Evolutionary conservation across 345 rosid species (phyloP), one percentile per base, ranked within the genome.

Genomic region (Salix purpurea): DNA sequence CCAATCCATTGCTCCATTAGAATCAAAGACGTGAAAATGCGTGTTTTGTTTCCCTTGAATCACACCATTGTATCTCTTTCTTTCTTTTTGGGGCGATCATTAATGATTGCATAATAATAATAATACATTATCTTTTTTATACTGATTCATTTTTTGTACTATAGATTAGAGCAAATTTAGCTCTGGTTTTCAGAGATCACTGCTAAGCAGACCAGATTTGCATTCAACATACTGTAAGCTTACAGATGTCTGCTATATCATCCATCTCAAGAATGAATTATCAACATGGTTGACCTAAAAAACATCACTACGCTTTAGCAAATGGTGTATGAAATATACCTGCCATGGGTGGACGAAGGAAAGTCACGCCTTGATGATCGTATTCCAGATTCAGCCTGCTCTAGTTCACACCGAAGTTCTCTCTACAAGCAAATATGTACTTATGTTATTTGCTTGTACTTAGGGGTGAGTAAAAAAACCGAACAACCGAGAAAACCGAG

Each of bases 381-480:
- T 28, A 88, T 19, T 72, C 95, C 93, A 72, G 93, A 88, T 81
- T 92, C 97, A 34, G 90, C 91, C 81, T 88, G 95, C 83, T 91
- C 97, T 83, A 92, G 62, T 78, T 92, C 97, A 52, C 91, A 90
- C 83, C 89, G 95, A 88, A 92, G 92, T 86, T 92, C 97, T 85
- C 90, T 89, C 97, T 92, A 54, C 81, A 78, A 7, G 82, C 26
- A 78, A 73, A 76, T 69, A 18, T 18, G 28, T 44, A 71, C 23
- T 52, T 18, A 5, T 32, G n/a, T n/a, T n/a, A n/a, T n/a, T n/a
- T n/a, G n/a, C n/a, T n/a, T n/a, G n/a, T n/a, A n/a, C n/a, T n/a
- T n/a, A n/a, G n/a, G n/a, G n/a, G n/a, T n/a, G n/a, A n/a, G n/a
- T n/a, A n/a, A n/a, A n/a, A n/a, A n/a, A n/a, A n/a, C n/a, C n/a